Base-by-base conservation (phyloP, 768 basidiomycete genomes). In the Suillus decipiens region DNA sequence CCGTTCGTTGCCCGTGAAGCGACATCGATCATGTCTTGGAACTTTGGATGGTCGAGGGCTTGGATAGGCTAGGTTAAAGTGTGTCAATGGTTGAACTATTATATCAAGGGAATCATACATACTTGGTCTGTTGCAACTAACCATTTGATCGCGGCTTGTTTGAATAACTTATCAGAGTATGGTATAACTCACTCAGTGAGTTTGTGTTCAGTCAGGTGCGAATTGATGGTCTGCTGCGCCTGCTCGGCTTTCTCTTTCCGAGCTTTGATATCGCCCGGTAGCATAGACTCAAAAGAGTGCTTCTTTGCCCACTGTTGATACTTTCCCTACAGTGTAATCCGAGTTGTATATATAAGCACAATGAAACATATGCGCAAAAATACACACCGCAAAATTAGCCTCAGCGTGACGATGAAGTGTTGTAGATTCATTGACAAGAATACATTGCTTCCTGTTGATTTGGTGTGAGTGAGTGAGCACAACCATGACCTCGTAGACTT, bases 91-190 rank as follows among this genome's bases (percentile, higher is more conserved):
- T 48, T 6, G 7, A 14, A 48, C 47, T 48, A 47, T 47, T 47
- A 47, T 12, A 24, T 47, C 47, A 47, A 47, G 47, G 2, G 6
- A 24, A 63, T 50, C 79, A 81, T 22, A 48, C 47, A 15, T 62
- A 79, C 78, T 73, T 80, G 78, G 65, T 80, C 72, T 11, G 77
- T 80, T n/a, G 68, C 67, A 33, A 77, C 67, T 7, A 81, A 66
- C 78, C 80, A 81, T 60, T 79, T 67, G 22, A 75, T 66, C 3
- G 76, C 76, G 0, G 47, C 47, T 48, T 6, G 5, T 48, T 48
- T 48, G 24, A 24, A 48, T 48, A 47, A 47, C 1, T 72, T 74
- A 47, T 79, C 69, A 0, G 72, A 64, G 63, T 80, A 80, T 1
- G 65, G 67, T 19, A 77, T 61, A 8, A 71, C 61, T 17, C 51